These are phyloP conservation scores for Arabidopsis hybrid DNA, from an alignment of 441 rosid genomes.

Conservation along the genomic window DNA sequence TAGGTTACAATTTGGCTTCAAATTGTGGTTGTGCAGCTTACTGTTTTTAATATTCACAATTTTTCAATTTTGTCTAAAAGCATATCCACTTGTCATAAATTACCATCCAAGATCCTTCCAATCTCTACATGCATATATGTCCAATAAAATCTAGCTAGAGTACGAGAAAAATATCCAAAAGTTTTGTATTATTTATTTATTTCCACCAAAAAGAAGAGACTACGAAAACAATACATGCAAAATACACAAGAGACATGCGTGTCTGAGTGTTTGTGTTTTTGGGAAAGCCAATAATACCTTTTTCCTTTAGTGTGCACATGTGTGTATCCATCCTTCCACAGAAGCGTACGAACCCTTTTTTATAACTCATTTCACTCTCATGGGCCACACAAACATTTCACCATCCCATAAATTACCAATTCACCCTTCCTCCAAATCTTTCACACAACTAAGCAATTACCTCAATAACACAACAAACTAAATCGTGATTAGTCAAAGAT, in stretches of 20 bases:
- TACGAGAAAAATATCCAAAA: slow-evolving; percentile 9
- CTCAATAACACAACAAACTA: neutral
- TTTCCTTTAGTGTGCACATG: slow-evolving; percentile 41
- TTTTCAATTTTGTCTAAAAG: neutral
- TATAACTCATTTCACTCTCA: slow-evolving; percentile 40
- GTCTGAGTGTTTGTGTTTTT: slow-evolving; percentile 48
- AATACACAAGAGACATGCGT: slow-evolving; percentile 47
- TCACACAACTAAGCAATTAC: neutral
- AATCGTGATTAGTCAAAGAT: slow-evolving; percentile 19
- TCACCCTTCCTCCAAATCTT: slow-evolving; percentile 8
- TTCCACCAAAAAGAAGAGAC: neutral
- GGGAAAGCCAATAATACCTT: slow-evolving; percentile 37
- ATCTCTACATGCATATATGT: slow-evolving; percentile 20
- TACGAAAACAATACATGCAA: slow-evolving; percentile 35
- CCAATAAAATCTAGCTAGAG: slow-evolving; percentile 23
- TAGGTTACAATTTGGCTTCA: neutral
- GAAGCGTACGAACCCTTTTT: slow-evolving; percentile 37
- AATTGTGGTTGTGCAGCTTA: neutral
- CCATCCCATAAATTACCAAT: neutral
- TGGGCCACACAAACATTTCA: slow-evolving; percentile 24
- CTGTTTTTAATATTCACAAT: neutral
- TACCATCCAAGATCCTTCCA: slow-evolving; percentile 5
- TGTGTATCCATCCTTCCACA: slow-evolving; percentile 28
- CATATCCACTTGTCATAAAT: slow-evolving; percentile 3
- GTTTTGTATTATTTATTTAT: slow-evolving; percentile 15